These are phyloP conservation scores for Rhinocladiella mackenziei DNA, from an alignment of 2,329 filamentous ascomycete species.

Conservation along the genomic window DNA sequence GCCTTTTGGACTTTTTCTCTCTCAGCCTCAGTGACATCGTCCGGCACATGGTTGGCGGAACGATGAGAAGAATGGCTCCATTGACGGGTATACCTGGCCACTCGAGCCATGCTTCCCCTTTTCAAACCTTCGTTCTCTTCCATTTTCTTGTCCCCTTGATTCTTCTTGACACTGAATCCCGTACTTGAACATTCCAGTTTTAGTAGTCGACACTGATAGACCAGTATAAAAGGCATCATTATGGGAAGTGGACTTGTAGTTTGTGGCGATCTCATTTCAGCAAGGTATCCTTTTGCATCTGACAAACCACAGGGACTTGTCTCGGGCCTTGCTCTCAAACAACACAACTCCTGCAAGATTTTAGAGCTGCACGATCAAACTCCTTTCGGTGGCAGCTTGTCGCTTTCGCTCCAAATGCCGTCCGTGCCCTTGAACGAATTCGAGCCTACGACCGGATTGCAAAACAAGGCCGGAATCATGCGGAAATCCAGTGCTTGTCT, in stretches of 20 bases:
- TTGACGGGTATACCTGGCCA: too few species aligned
- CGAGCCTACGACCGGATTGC: slow-evolving; percentile 47
- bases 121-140: too few species aligned
- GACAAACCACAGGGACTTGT: slow-evolving; percentile 35
- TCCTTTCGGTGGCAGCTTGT: slow-evolving; percentile 51
- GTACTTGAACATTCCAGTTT: neutral
- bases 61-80: too few species aligned
- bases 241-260: slow-evolving; percentile 15
- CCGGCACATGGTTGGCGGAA: too few species aligned
- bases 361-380: slow-evolving; percentile 50
- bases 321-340: slow-evolving; percentile 52
- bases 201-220: neutral
- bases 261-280: too few species aligned
- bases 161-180: neutral
- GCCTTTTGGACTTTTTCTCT: too few species aligned
- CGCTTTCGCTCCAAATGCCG: slow-evolving; percentile 57
- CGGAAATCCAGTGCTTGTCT: slow-evolving; percentile 45
- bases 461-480: slow-evolving; percentile 48
- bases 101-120: too few species aligned
- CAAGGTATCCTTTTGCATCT: neutral
- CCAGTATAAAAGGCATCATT: slow-evolving; percentile 18
- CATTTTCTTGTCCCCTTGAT: too few species aligned
- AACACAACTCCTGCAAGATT: slow-evolving; percentile 44
- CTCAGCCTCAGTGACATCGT: too few species aligned
- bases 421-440: slow-evolving; percentile 51